A percentile compares a stretch with the other conserved stretches of the same genome.
phyloP scores from a whole-genome alignment of 2,329 filamentous ascomycete genomes.

The Ustulina deusta region DNA sequence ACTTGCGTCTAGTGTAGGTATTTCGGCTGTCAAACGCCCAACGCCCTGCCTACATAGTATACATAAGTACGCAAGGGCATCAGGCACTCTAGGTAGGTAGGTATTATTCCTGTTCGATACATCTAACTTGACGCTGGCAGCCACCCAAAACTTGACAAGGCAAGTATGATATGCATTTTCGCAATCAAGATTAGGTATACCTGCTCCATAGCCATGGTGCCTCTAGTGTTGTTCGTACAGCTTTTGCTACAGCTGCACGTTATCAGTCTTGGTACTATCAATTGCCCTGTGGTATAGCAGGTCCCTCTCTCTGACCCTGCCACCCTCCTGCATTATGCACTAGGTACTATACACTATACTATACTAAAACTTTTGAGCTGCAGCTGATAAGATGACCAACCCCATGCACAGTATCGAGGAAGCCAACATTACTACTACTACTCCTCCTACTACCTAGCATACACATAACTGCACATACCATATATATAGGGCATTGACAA shows the following conservation, averaged over 20 bases:
- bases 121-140: neutral
- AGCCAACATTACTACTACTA: neutral
- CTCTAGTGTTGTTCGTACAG: neutral
- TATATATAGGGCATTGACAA: too few species aligned
- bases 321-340: constrained; percentile 5
- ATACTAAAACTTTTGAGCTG: neutral
- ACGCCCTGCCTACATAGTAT: too few species aligned
- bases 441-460: too few species aligned
- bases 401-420: neutral
- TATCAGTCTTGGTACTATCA: neutral
- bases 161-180: neutral
- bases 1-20: too few species aligned
- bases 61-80: too few species aligned
- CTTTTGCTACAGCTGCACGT: constrained; percentile 2
- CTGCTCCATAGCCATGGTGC: neutral
- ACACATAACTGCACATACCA: too few species aligned
- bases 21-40: too few species aligned
- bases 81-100: too few species aligned
- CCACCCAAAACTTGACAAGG: neutral
- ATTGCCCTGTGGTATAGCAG: neutral
- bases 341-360: neutral
- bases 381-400: constrained; percentile 1
- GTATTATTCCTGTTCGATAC: too few species aligned
- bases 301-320: neutral
- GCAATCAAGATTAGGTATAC: neutral